Evolutionary conservation across 352 stramenopile species (phyloP), one percentile per base, ranked within the genome.

Genomic region (Globisporangium heterothallicum): DNA sequence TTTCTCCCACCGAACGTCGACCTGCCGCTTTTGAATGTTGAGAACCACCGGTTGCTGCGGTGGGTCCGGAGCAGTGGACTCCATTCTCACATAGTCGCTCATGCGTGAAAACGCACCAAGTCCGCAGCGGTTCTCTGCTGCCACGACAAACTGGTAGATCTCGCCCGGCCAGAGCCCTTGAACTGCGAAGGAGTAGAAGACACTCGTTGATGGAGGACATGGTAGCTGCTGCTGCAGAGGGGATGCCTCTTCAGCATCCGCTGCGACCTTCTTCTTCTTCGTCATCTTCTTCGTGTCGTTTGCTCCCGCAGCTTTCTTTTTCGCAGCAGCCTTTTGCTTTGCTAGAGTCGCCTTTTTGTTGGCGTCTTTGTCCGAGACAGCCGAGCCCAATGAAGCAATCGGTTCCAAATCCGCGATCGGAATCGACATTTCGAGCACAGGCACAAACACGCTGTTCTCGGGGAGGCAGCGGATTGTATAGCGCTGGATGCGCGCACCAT

Each of bases 1-100:
- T 46, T 85, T 84, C 21, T 52, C 40, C 79, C 80, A 91, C 25
- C 61, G 48, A 4, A 88, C 49, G 1, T 74, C 56, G 2, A 74
- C 38, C 26, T 78, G 50, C 0, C 70, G 66, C 34, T 79, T 74
- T 2, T 66, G 50, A 14, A 91, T 48, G 5, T 53, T 52, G 7
- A 54, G 12, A 42, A 88, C 58, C 6, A 56, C 50, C 18, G 77
- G 77, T 27, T 59, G 49, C 1, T 16, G 30, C 6, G 80, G 80
- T 9, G 76, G 54, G 24, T 91, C 75, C 0, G 77, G 75, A 0
- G 65, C 78, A 14, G 60, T 83, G 19, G 70, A 74, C 41, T 82
- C 62, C 72, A 86, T 91, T 41, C 84, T 84, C 44, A 88, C 59
- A 27, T 88, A 91, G 53, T 87, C 77, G 16, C 72, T 86, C 38